These are phyloP conservation scores for Sclerotinia spermophila DNA, from an alignment of 2,329 filamentous ascomycete genomes.

Conservation along the genomic window DNA sequence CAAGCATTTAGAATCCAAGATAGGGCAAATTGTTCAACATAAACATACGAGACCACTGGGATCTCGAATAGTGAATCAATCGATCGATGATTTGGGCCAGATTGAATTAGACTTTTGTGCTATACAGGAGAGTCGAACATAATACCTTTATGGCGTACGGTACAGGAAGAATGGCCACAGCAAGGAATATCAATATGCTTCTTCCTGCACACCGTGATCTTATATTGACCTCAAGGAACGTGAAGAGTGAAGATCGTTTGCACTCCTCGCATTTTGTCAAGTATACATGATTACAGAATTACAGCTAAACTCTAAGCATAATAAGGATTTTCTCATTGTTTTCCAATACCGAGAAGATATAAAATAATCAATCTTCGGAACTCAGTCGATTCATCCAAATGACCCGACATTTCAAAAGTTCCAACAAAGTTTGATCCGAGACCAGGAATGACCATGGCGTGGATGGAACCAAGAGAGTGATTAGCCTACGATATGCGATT, in stretches of 20 bases:
- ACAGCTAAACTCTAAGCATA: not conserved
- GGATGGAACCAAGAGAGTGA: not conserved
- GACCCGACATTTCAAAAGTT: constrained; percentile 6
- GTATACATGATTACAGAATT: not conserved
- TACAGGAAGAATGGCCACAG: not conserved
- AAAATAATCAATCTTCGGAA: not conserved
- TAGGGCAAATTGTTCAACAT: not conserved
- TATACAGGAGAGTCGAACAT: not conserved
- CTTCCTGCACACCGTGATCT: not conserved
- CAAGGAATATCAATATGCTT: constrained; percentile 2
- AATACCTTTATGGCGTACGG: not conserved
- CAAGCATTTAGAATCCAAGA: not conserved
- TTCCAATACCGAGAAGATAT: not conserved
- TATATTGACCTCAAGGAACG: not conserved
- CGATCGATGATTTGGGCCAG: not conserved
- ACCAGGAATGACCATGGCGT: not conserved
- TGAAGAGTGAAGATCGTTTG: not conserved
- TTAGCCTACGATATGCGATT: constrained; percentile 2
- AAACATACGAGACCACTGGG: not conserved
- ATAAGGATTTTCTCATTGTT: not conserved
- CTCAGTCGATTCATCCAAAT: not conserved
- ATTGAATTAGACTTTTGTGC: too few species aligned
- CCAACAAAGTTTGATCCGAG: not conserved
- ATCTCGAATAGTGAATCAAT: not conserved
- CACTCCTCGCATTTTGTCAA: not conserved